Evolutionary conservation across 148 eudicot species (phyloP), one percentile per base, ranked within the genome.

Genomic region (Cornus controversa): DNA sequence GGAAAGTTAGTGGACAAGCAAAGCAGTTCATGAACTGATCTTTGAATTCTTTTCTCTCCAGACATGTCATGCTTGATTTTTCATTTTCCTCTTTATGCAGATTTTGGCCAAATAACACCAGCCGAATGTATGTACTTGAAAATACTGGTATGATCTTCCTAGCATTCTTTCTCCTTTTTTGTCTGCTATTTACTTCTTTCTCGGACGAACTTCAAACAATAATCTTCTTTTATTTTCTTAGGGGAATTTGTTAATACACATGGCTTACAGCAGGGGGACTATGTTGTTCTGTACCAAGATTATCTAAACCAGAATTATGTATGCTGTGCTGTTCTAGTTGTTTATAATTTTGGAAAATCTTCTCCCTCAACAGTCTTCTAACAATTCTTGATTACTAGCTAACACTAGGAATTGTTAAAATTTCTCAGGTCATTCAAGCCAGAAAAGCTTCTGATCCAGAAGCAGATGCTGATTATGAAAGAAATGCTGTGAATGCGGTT

Each of bases 51-150:
- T 50, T 15, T 14, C 10, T 78, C 13, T 28, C 14, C 15, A 27
- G 29, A 60, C 25, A 60, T 16, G 22, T 60, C 25, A 60, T 60
- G 26, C 27, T 54, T 20, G 34, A 36, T 42, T 66, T 47, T 66
- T 77, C 67, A 65, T 65, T 25, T 24, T 73, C 74, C 37, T 69
- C 78, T 34, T 73, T 75, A 53, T 67, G 67, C 85, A 92, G 98
- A 79, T 95, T 76, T 45, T 95, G 97, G 98, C 97, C 96, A 22
- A 95, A 95, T 62, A 95, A 95, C 80, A 91, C 84, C 83, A 95
- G 98, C 70, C 79, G 98, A 24, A 95, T 95, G 98, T 95, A 95
- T 80, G 94, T 95, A 14, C 90, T 93, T 3, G 97, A 95, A 80
- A 89, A 88, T 67, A 95, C 94, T 6, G 98, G 97, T 93, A 64